A percentile compares a stretch with the other conserved stretches of the same genome.
Conservation (phyloP, 148 eudicot species). For the Arbutus unedo region DNA sequence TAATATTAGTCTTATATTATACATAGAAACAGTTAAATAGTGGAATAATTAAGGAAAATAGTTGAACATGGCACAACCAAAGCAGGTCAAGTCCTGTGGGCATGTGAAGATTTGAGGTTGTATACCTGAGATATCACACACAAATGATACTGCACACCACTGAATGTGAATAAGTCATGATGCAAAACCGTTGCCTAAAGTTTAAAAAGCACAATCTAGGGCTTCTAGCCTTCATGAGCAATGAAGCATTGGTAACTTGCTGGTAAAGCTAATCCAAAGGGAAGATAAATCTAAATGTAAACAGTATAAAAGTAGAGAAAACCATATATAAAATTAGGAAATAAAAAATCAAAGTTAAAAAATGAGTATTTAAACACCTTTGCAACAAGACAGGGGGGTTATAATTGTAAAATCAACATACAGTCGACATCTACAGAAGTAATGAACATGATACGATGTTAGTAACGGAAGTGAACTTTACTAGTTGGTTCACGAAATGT, state of each 20-base stretch:
- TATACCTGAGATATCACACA: background rate
- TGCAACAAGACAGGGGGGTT: background rate
- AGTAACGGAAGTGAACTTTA: slow-evolving; percentile 10
- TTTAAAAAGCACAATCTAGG: too few relatives aligned
- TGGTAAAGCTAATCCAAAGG: background rate
- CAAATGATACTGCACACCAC: background rate
- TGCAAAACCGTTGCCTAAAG: background rate
- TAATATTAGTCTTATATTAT: background rate
- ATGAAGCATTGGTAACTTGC: background rate
- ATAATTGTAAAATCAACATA: background rate
- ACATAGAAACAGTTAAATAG: too few relatives aligned
- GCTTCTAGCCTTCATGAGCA: background rate
- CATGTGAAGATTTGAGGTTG: background rate
- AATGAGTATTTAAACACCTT: background rate
- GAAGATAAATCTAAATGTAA: background rate
- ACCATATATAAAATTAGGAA: background rate
- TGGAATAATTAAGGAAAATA: background rate
- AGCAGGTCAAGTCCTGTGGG: background rate
- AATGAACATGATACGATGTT: background rate
- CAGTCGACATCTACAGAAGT: background rate
- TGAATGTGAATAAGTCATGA: background rate
- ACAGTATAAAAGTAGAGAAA: background rate
- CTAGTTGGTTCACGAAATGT: background rate
- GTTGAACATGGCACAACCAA: background rate
- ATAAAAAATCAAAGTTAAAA: background rate